Base-by-base conservation (phyloP, 2,329 filamentous ascomycete genomes). In the Fusarium cicatricum region DNA sequence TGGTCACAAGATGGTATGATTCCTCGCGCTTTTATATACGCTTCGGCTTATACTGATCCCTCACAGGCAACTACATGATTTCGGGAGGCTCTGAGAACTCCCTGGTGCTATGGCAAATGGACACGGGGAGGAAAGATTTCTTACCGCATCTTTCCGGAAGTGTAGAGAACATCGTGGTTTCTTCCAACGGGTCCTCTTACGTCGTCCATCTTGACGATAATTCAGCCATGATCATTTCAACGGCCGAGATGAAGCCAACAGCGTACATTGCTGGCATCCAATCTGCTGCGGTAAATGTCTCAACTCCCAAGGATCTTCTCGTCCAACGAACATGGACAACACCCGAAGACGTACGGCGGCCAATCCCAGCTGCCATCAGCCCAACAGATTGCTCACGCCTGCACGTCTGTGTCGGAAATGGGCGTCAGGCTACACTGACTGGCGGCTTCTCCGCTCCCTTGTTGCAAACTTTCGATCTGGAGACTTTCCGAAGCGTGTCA, bases 41-140 rank as follows among this genome's bases (percentile, higher is more conserved):
- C 4, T 10, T 8, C 9, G 9, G 23, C 23, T 10, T 26, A 3
- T 58, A 62, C 78, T 78, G 58, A 78, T 68, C 40, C 41, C 38
- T 43, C 9, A 12, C 64, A 95, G 91, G 91, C 44, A 92, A 97
- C 71, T 99, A 99, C 73, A 77, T 99, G 55, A 88, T 99, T 46
- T 98, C 95, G 52, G 95, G 95, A 70, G 95, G 95, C 28, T 86
- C 87, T 17, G 95, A 99, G 75, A 93, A 92, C 8, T 90, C 92
- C 16, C 80, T 99, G 36, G 91, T 97, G 9, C 79, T 97, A 28
- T 98, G 93, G 93, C 95, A 99, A 75, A 80, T 97, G 52, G 91
- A 96, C 64, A 97, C 94, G 1, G 88, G 88, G 60, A 89, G 89
- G 71, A 87, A 86, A 68, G 90, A 95, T 70, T 91, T 89, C 70